phyloP scores from a whole-genome alignment of 176 grass and related monocot genomes.

The Oryza australiensis region DNA sequence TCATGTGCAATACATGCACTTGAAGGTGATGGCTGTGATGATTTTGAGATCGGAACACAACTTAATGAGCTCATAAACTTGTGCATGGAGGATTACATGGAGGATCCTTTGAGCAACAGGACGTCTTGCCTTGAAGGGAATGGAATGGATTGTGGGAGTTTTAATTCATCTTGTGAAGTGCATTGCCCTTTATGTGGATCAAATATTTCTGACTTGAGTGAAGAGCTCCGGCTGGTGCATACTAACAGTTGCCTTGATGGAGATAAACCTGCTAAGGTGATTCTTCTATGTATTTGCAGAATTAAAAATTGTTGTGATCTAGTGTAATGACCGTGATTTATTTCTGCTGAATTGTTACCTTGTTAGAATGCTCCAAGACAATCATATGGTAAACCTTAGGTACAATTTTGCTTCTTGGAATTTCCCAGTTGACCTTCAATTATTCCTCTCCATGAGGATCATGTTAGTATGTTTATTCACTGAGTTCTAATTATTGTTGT shows the following conservation, averaged over 20 bases:
- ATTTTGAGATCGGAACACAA: constrained; percentile 80
- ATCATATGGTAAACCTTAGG: background rate
- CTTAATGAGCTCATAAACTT: constrained; percentile 85
- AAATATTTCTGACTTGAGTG: constrained; percentile 69
- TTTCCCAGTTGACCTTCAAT: background rate
- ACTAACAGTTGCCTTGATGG: constrained; percentile 83
- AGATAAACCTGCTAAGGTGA: constrained; percentile 57
- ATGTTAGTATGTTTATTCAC: constrained; percentile 7
- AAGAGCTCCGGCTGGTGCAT: constrained; percentile 57
- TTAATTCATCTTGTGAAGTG: constrained; percentile 35
- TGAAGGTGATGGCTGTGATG: constrained; percentile 38
- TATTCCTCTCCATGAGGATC: background rate
- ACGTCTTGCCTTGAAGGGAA: constrained; percentile 6
- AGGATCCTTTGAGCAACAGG: constrained; percentile 26
- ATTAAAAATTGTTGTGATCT: constrained; percentile 8
- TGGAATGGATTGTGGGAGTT: constrained; percentile 5
- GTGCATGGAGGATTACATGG: constrained; percentile 50
- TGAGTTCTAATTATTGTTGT: background rate
- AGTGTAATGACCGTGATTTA: background rate
- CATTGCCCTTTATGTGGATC: constrained; percentile 80
- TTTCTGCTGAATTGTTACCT: constrained; percentile 10
- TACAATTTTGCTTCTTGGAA: background rate
- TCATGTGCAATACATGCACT: constrained; percentile 18
- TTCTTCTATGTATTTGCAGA: constrained; percentile 25
- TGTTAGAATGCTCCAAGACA: constrained; percentile 20